phyloP scores from a whole-genome alignment of 1,284 basidiomycete species.

The Polyporus tsugae region DNA sequence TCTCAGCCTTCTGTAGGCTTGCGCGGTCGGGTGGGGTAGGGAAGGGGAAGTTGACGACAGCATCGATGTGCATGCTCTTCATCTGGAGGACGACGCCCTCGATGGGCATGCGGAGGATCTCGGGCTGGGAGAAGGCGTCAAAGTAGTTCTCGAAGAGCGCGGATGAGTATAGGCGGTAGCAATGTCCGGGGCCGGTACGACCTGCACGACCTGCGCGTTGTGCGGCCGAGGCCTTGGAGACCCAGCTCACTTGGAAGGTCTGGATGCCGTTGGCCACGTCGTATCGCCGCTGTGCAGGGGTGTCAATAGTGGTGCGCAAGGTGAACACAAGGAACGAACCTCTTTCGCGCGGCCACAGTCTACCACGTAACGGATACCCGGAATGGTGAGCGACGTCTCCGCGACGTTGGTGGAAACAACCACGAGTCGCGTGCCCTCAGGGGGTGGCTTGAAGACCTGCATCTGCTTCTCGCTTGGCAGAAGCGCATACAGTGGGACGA shows the following conservation, averaged over 20 bases:
- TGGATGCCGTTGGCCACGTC: constrained; percentile 71
- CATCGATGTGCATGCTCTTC: constrained; percentile 99
- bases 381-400: constrained; percentile 83
- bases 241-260: constrained; percentile 78
- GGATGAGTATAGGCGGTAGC: constrained; percentile 79
- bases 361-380: constrained; percentile 80
- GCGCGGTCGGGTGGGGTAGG: constrained; percentile 94
- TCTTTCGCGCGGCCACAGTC: constrained; percentile 87
- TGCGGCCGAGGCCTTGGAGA: constrained; percentile 79
- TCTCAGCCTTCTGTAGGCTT: constrained; percentile 85
- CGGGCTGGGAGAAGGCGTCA: constrained; percentile 86
- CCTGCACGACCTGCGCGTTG: constrained; percentile 82
- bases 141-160: constrained; percentile 94
- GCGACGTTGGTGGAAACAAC: constrained; percentile 84
- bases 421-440: constrained; percentile 69
- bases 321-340: constrained; percentile 41
- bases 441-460: constrained; percentile 75
- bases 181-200: constrained; percentile 82
- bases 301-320: constrained; percentile 3
- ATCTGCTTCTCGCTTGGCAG: constrained; percentile 79
- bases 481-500: constrained; percentile 80
- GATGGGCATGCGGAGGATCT: constrained; percentile 96
- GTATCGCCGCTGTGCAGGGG: constrained; percentile 55
- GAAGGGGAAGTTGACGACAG: constrained; percentile 97
- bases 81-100: constrained; percentile 98